Percentiles rank a stretch among this genome's conserved stretches.
These are phyloP conservation scores for Phyllosticta citriasiana DNA, from an alignment of 2,329 filamentous ascomycete species.

Conservation along the genomic window DNA sequence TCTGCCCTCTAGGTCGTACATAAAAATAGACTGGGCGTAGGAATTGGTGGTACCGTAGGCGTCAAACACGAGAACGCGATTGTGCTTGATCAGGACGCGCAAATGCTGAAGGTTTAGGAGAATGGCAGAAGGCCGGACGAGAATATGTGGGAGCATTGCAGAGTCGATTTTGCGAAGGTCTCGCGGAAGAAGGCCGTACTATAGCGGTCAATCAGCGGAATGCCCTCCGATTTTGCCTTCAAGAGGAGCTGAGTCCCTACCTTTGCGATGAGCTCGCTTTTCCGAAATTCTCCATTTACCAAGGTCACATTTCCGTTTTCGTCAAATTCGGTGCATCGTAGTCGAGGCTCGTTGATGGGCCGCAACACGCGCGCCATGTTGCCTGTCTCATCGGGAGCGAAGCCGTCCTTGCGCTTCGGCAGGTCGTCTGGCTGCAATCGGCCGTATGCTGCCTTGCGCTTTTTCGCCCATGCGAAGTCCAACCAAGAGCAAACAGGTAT, in stretches of 20 bases:
- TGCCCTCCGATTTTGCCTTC: not conserved
- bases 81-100: constrained; percentile 87
- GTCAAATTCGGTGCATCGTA: constrained; percentile 92
- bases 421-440: constrained; percentile 20
- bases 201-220: constrained; percentile 13
- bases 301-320: constrained; percentile 85
- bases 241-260: constrained; percentile 33
- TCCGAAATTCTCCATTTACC: constrained; percentile 93
- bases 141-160: constrained; percentile 86
- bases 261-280: constrained; percentile 93
- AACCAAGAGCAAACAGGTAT: constrained; percentile 13
- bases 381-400: constrained; percentile 42
- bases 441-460: constrained; percentile 30
- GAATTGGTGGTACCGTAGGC: constrained; percentile 91
- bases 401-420: constrained; percentile 1
- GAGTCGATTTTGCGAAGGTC: constrained; percentile 97
- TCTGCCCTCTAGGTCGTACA: constrained; percentile 93
- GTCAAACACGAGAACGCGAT: constrained; percentile 90
- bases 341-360: constrained; percentile 70
- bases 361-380: constrained; percentile 63
- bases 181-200: constrained; percentile 87
- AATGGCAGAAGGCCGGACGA: constrained; percentile 86
- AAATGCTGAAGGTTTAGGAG: constrained; percentile 94
- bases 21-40: constrained; percentile 92
- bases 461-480: constrained; percentile 20